Evolutionary conservation across 116 monocot genomes (phyloP).

Genomic region (Phalaenopsis hybrid): DNA sequence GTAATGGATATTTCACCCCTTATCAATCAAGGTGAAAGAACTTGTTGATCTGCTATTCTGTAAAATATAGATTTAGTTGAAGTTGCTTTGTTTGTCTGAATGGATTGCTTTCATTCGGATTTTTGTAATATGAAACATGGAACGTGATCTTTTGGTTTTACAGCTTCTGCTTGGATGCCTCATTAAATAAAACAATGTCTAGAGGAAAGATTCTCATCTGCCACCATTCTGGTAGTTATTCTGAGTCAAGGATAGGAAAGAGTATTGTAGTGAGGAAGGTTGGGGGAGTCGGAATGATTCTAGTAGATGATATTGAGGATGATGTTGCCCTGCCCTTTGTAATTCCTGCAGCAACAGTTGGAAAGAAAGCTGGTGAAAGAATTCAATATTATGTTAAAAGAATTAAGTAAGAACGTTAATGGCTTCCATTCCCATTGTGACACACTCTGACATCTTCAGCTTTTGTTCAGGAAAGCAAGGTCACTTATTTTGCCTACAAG

Average conservation of each 20-base stretch:
- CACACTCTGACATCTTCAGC: neutral
- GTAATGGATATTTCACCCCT: slow-evolving; percentile 67
- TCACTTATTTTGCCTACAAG: slow-evolving; percentile 43
- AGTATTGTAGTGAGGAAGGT: slow-evolving; percentile 49
- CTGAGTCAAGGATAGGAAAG: slow-evolving; percentile 58
- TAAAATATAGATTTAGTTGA: neutral
- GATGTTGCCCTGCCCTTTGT: slow-evolving; percentile 58
- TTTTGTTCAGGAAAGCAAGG: slow-evolving; percentile 7
- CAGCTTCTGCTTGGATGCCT: slow-evolving; percentile 81
- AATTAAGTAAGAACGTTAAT: slow-evolving; percentile 38
- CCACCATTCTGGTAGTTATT: slow-evolving; percentile 30
- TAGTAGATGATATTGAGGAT: slow-evolving; percentile 54
- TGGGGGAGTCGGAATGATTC: slow-evolving; percentile 78
- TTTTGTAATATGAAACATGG: neutral
- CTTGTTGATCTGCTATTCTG: neutral
- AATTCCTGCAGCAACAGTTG: slow-evolving; percentile 54
- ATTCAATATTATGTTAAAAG: slow-evolving; percentile 51
- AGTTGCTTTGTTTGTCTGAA: too few species aligned
- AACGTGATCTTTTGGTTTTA: neutral
- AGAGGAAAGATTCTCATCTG: slow-evolving; percentile 61
- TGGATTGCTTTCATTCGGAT: neutral
- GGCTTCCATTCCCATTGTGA: too few species aligned
- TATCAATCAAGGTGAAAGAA: slow-evolving; percentile 61
- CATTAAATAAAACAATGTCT: slow-evolving; percentile 55
- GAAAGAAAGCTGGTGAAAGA: slow-evolving; percentile 28